Base-by-base conservation (phyloP, 176 grass and related monocot species). In the Ananas comosus region DNA sequence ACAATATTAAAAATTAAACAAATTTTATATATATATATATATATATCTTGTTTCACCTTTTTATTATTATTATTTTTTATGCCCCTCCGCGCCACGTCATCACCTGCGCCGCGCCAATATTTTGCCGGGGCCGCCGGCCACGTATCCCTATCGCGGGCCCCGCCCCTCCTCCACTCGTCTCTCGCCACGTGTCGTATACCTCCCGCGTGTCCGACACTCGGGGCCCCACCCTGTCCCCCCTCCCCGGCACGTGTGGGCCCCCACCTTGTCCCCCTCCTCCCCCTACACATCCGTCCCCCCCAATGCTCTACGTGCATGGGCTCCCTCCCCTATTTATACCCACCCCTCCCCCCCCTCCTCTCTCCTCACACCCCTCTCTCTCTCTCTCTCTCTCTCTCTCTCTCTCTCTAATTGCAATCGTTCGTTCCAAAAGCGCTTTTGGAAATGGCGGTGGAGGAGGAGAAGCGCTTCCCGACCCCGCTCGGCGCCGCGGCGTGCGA, bases 271-370 rank as follows among this genome's bases (percentile, higher is more conserved):
- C 53, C 63, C 48, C 22, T 12, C 12, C 18, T 49, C 23, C 9
- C 12, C 16, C 13, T 7, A 65, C 57, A 65, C 59, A 17, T 51
- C 56, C 18, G 42, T 22, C 42, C 9, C 13, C 14, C 7, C 71
- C 29, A 49, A 50, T 33, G 2, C 10, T 12, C 28, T 84, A 87
- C 91, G 80, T 96, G 92, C 92, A 96, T 89, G 81, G 72, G 71
- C 61, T 7, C 50, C 24, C 29, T 1, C 69, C 53, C 63, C 84
- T 85, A 88, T 91, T 85, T 69, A 90, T 76, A 88, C 33, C 42
- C 63, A 63, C 75, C 52, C 57, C 64, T 50, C 64, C 51, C 9
- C 51, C 12, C 53, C 68, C 22, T 14, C 7, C 17, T 25, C 0
- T 14, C 51, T 23, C 18, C 19, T 65, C 14, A 19, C n/a, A n/a